phyloP scores from a whole-genome alignment of 176 grass and related monocot genomes.

The Hordeum marinum region DNA sequence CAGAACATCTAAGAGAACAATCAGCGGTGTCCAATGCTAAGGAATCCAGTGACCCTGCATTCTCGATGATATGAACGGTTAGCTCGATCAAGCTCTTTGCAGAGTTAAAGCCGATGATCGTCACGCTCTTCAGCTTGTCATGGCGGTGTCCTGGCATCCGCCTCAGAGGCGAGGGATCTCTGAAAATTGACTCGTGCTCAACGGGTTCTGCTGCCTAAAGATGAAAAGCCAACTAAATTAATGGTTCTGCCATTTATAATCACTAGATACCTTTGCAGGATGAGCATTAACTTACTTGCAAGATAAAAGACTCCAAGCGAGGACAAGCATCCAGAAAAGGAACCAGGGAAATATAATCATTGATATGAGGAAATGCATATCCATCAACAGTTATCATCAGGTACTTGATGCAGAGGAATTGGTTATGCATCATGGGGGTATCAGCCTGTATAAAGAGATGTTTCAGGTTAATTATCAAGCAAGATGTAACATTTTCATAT shows the following conservation, averaged over 20 bases:
- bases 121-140: neutral
- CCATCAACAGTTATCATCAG: neutral
- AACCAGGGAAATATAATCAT: neutral
- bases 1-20: neutral
- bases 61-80: neutral
- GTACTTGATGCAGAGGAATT: neutral
- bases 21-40: neutral
- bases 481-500: neutral
- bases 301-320: neutral
- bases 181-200: neutral
- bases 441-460: neutral
- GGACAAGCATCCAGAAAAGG: neutral
- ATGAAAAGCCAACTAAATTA: neutral
- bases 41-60: neutral
- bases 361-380: neutral
- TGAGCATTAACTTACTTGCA: neutral
- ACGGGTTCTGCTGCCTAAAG: neutral
- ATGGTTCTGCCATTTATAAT: neutral
- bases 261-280: neutral
- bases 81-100: neutral
- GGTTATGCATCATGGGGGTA: neutral
- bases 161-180: neutral
- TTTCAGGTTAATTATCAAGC: neutral
- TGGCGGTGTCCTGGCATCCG: neutral
- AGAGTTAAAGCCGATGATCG: neutral